These are phyloP conservation scores for Epichloe aotearoae DNA, from an alignment of 2,329 filamentous ascomycete species.

Conservation along the genomic window DNA sequence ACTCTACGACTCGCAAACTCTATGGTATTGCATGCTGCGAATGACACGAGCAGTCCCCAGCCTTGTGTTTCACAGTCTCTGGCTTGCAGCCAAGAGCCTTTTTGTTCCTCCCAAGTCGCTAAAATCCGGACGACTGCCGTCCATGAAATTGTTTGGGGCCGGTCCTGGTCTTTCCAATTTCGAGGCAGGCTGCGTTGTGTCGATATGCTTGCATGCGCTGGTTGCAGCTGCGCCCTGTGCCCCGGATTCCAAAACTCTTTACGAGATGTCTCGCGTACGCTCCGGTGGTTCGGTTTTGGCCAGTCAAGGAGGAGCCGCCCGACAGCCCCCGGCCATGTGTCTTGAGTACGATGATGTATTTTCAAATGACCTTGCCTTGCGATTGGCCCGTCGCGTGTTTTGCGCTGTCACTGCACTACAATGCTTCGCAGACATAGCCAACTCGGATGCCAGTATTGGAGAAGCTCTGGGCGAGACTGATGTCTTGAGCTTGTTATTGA, in stretches of 20 bases:
- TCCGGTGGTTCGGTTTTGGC: constrained; percentile 39
- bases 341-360: constrained; percentile 51
- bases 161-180: constrained; percentile 21
- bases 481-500: constrained; percentile 34
- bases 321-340: constrained; percentile 36
- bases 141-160: constrained; percentile 4
- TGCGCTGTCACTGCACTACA: constrained; percentile 40
- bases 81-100: constrained; percentile 45
- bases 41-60: constrained; percentile 43
- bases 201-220: constrained; percentile 49
- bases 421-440: constrained; percentile 33
- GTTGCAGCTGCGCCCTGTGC: constrained; percentile 43
- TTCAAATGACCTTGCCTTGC: constrained; percentile 44
- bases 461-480: constrained; percentile 21
- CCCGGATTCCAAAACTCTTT: constrained; percentile 32
- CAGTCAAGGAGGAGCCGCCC: constrained; percentile 30
- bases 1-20: constrained; percentile 44
- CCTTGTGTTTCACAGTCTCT: constrained; percentile 50
- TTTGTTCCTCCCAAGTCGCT: constrained; percentile 44
- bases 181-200: constrained; percentile 40
- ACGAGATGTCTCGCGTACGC: constrained; percentile 47
- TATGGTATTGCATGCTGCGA: constrained; percentile 51
- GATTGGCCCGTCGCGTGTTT: constrained; percentile 45
- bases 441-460: constrained; percentile 22
- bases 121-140: constrained; percentile 23